Percentiles rank a stretch among this genome's conserved stretches.
Conservation (phyloP, 805 yeast genomes). For the Spathaspora sp. region DNA sequence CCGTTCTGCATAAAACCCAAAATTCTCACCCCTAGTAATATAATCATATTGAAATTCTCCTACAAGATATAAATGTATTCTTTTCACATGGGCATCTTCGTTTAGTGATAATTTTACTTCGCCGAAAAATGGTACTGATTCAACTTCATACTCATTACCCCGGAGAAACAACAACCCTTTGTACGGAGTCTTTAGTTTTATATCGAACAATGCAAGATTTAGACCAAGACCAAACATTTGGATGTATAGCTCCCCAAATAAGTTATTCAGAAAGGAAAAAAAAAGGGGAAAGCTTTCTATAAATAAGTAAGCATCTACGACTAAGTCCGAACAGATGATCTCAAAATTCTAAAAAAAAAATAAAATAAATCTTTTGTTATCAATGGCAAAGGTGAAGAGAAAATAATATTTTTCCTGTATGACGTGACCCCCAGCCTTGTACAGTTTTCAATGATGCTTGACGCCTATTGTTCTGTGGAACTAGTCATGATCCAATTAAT, state of each 20-base stretch:
- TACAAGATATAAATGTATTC: slow-evolving; percentile 32
- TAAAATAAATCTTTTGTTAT: too few relatives aligned
- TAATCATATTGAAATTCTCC: slow-evolving; percentile 45
- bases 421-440: too few relatives aligned
- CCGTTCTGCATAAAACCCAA: slow-evolving; percentile 28
- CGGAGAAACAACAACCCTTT: slow-evolving; percentile 40
- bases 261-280: background rate
- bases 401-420: too few relatives aligned
- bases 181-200: slow-evolving; percentile 35
- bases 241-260: too few relatives aligned
- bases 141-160: slow-evolving; percentile 45
- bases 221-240: slow-evolving; percentile 7
- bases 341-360: too few relatives aligned
- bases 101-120: slow-evolving; percentile 44
- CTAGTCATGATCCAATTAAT: too few relatives aligned
- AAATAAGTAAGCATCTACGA: background rate
- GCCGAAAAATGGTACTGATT: slow-evolving; percentile 42
- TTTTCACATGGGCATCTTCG: slow-evolving; percentile 37
- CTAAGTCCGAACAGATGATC: background rate
- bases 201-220: slow-evolving; percentile 32
- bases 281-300: background rate
- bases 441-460: too few relatives aligned
- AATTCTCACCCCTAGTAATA: slow-evolving; percentile 24
- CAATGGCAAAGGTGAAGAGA: too few relatives aligned
- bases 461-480: too few relatives aligned